Percentiles rank a stretch among this genome's conserved stretches.
phyloP scores from a whole-genome alignment of 371 early-diverging fungal species.

The Syncephalastrum monosporum region DNA sequence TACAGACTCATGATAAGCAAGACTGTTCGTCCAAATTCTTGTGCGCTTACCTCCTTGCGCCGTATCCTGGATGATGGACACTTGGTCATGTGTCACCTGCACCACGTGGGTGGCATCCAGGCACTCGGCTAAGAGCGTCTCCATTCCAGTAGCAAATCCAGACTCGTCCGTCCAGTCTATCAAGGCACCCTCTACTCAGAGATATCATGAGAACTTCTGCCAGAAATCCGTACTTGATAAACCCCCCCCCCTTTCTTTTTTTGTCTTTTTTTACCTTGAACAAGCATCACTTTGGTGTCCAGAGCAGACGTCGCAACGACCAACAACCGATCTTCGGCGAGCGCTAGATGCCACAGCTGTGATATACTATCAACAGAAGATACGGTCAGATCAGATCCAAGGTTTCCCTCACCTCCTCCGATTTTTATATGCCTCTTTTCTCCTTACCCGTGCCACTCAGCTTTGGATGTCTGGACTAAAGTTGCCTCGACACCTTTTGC shows the following conservation, averaged over 20 bases:
- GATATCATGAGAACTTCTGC: background rate
- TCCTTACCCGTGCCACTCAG: constrained; percentile 33
- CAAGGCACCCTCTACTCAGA: constrained; percentile 2
- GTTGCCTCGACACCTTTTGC: constrained; percentile 23
- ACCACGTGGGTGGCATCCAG: no score
- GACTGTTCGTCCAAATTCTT: no score
- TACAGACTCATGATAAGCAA: no score
- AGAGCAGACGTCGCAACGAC: constrained; percentile 1
- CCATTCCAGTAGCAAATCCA: background rate
- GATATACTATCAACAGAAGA: background rate
- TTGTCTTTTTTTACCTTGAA: background rate
- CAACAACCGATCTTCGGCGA: background rate
- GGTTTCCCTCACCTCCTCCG: no score
- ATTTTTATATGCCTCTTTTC: no score
- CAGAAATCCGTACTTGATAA: background rate
- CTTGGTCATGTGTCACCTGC: no score
- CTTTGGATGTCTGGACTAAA: constrained; percentile 11
- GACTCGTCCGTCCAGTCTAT: background rate
- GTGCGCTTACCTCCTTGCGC: no score
- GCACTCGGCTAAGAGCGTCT: no score
- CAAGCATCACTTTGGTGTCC: constrained; percentile 1
- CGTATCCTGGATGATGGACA: no score
- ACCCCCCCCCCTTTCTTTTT: background rate
- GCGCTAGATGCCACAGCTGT: background rate
- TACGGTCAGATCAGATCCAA: no score